Base-by-base conservation (phyloP, 768 basidiomycete genomes). In the Suillus clintonianus region DNA sequence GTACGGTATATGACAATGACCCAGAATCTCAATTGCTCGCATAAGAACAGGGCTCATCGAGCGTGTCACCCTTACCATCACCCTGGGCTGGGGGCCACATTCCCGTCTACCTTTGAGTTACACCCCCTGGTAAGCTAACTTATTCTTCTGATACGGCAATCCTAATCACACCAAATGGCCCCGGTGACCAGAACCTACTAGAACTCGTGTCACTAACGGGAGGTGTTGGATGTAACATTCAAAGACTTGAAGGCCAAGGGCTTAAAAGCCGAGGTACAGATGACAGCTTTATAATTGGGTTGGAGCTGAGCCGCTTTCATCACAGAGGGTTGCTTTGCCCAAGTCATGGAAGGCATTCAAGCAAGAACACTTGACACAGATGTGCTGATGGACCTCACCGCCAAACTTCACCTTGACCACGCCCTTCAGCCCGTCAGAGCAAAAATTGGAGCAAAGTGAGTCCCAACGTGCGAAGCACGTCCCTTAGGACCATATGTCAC, bases 331-430 rank as follows among this genome's bases (percentile, higher is more conserved):
- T 62, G 90, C 92, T 4, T 79, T 99, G 19, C 84, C 99, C 27
- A 91, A 97, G 71, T 91, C 93, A 1, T 99, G 97, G 97, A 97
- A 97, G 80, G 82, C 88, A 1, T 97, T 96, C 72, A 97, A 99
- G 77, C 84, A 92, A 72, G 83, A 83, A 45, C 80, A 93, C 64
- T n/a, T n/a, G n/a, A n/a, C n/a, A n/a, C n/a, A n/a, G n/a, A n/a
- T n/a, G n/a, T n/a, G n/a, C n/a, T n/a, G n/a, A n/a, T n/a, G n/a
- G n/a, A n/a, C 6, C 56, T 57, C 10, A 30, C 39, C 2, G 77
- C 79, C 61, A 59, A 72, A 13, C 77, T 83, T 1, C 69, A 79
- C 41, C 76, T 87, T 27, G 74, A 76, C 62, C 78, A 78, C 48
- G 83, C 90, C 22, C 81, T 95, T 2, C 82, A 86, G 11, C 79